These are phyloP conservation scores for Adenanthera pavonina DNA, from an alignment of 306 rosid genomes.

Conservation along the genomic window DNA sequence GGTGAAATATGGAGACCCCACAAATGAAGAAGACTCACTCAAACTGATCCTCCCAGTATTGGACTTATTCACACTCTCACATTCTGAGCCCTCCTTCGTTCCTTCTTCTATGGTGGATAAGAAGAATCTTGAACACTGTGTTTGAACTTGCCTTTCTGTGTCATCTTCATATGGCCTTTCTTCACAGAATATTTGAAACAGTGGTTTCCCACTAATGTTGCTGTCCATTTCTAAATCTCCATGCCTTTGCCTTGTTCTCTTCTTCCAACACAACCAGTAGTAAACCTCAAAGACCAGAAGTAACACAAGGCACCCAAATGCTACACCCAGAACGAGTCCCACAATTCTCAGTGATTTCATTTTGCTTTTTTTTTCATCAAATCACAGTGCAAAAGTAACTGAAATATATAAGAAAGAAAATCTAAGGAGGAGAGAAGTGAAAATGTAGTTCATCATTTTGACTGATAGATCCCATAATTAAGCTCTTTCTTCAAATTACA, in stretches of 20 bases:
- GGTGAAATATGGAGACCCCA: slow-evolving; percentile 3
- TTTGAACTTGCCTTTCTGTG: neutral
- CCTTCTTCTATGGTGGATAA: slow-evolving; percentile 9
- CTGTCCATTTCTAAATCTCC: neutral
- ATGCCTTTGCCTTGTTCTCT: neutral
- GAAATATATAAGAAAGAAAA: neutral
- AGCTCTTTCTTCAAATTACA: neutral
- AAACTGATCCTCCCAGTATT: neutral
- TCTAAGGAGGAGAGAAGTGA: neutral
- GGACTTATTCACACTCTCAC: slow-evolving; percentile 4
- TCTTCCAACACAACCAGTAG: neutral
- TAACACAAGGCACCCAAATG: neutral
- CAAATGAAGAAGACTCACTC: neutral
- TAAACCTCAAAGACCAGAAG: neutral
- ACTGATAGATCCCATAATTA: neutral
- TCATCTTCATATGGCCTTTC: neutral
- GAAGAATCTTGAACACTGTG: neutral
- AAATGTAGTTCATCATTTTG: neutral
- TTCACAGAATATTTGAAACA: neutral
- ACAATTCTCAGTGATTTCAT: neutral
- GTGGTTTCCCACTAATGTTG: neutral
- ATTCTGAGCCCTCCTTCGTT: neutral
- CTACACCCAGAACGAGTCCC: neutral
- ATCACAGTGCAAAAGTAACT: neutral
- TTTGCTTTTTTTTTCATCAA: neutral